Base-by-base conservation (phyloP, 768 basidiomycete species). In the Auriscalpium vulgare region DNA sequence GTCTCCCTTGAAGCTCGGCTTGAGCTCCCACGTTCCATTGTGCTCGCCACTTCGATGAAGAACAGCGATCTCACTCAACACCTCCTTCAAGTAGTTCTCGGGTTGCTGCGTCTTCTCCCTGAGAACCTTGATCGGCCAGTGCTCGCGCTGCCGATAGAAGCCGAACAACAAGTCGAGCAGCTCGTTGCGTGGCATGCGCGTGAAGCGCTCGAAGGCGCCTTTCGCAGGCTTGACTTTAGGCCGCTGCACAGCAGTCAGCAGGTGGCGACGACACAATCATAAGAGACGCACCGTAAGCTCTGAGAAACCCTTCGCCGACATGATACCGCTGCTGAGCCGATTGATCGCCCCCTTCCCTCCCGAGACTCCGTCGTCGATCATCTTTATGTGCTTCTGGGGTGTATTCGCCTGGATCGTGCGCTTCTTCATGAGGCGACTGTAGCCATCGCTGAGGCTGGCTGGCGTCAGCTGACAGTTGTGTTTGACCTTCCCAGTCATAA, bases 161-260 rank as follows among this genome's bases (percentile, higher is more conserved):
- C 71, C 62, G 71, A 95, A 95, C 44, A 97, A 77, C 54, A 86
- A 72, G 68, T 97, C 91, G 68, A 92, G 77, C 8, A 97, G 79
- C 66, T 95, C 88, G 71, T 92, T 88, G 54, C 87, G 79, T 7
- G 91, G 91, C 72, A 97, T 85, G 67, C 94, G 89, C n/a, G 88
- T 86, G 82, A 90, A 88, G 62, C 89, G 87, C 70, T 94, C 91
- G 72, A 88, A 88, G 13, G 80, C 74, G 34, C 86, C 86, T 62
- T 89, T 88, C 16, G 76, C 68, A 1, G 74, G 77, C 67, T 87
- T 89, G 40, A 73, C 79, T 70, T 85, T 89, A 14, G 82, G 75
- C 78, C 80, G 81, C 86, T 85, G 60, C 11, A 57, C 16, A 68
- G 36, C 59, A 44, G 21, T 45, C 8, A 43, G 50, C 49, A 67